Evolutionary conservation across 805 yeast species (phyloP).

Genomic region (Candida golubevii): DNA sequence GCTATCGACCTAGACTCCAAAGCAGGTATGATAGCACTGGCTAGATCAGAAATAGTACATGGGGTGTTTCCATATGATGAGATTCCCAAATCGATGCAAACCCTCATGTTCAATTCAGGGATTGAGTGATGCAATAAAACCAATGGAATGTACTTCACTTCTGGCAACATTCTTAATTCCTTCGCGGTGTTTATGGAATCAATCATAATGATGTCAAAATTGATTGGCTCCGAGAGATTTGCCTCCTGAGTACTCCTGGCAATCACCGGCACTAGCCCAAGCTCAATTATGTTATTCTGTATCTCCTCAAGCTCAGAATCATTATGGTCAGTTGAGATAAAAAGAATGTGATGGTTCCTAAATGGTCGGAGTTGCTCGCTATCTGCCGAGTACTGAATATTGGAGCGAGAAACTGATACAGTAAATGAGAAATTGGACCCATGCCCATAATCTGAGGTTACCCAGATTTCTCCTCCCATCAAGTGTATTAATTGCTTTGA

Average conservation of each 20-base stretch:
- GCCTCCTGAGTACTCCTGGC: constrained; percentile 57
- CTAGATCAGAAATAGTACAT: constrained; percentile 74
- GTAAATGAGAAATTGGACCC: constrained; percentile 86
- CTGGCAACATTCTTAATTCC: constrained; percentile 62
- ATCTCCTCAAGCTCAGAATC: constrained; percentile 49
- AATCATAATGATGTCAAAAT: constrained; percentile 76
- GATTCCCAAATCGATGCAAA: constrained; percentile 81
- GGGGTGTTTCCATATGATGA: constrained; percentile 88
- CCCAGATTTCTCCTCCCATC: constrained; percentile 96
- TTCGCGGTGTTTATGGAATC: constrained; percentile 76
- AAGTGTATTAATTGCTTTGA: constrained; percentile 82
- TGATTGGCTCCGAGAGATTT: constrained; percentile 49
- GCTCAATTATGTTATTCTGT: constrained; percentile 43
- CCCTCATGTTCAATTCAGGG: constrained; percentile 73
- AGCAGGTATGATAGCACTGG: constrained; percentile 80
- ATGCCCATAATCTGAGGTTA: constrained; percentile 69
- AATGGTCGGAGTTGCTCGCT: constrained; percentile 70
- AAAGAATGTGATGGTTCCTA: constrained; percentile 62
- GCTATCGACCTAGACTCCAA: constrained; percentile 79
- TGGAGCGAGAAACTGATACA: constrained; percentile 70
- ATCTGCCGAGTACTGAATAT: constrained; percentile 55
- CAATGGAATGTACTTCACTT: constrained; percentile 80
- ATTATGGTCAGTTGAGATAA: constrained; percentile 63
- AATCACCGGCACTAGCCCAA: constrained; percentile 60
- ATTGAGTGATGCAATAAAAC: constrained; percentile 73